Evolutionary conservation across 176 grass and related monocot species (phyloP), one percentile per base, ranked within the genome.

Genomic region (Cymbopogon citratus): DNA sequence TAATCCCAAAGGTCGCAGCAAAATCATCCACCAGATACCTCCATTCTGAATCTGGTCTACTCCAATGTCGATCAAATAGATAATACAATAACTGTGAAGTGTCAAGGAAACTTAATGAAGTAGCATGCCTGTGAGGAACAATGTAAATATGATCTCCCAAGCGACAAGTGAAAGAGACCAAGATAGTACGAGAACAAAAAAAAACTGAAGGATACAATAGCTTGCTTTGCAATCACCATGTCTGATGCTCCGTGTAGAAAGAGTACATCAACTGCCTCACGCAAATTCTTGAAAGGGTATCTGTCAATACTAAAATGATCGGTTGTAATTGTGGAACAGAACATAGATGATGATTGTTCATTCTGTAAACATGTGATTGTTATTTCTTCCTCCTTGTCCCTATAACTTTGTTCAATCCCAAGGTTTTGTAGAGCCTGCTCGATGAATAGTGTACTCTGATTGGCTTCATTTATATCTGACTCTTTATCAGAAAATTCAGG

Each of bases 1-100:
- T 52, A 46, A 98, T 91, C 44, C 92, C 88, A 91, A 93, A 98
- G 48, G 76, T 83, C 35, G 85, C 86, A 86, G 86, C 82, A 89
- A 93, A 98, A 86, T 98, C 95, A 82, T 98, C 90, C 80, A 95
- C 77, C 71, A 95, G 69, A 89, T 87, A 90, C 84, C 85, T 89
- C 95, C 95, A 98, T 81, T 93, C 88, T 68, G 74, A 82, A 87
- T 95, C 88, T 69, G 92, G 90, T 56, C 66, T 87, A 16, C 75
- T 90, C 95, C 95, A 91, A 81, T 98, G 88, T 40, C 92, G 84
- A 86, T 98, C 95, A 86, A 98, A 94, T 83, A 98, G 77, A 92
- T 98, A 95, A 85, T 98, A 98, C 51, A 98, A 79, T 35, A 98
- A 93, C 95, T 98, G 75, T 70, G 44, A 68, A 67, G 75, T 57